Evolutionary conservation across 1,284 basidiomycete species (phyloP), one percentile per base, ranked within the genome.

Genomic region (Austroboletus niveus): DNA sequence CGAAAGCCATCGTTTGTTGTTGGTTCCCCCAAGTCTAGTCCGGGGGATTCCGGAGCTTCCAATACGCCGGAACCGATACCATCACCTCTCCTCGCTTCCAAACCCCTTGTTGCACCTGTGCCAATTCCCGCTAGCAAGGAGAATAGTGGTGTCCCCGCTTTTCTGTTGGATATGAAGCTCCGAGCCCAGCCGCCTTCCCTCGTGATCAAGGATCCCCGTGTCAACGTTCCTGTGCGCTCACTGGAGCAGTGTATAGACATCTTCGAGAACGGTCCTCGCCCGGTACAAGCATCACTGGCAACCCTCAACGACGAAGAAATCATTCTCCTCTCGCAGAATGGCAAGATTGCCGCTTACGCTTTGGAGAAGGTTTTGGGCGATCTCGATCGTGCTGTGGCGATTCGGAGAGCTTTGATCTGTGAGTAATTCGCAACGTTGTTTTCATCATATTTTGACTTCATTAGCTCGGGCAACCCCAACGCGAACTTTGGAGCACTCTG

Each of bases 321-420:
- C 49, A 86, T 99, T 49, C 58, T 94, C 49, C 78, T 99, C 30
- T 84, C 89, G 9, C 92, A 98, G 73, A 88, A 88, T 60, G 94
- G 94, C 47, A 97, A 95, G 81, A 89, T 99, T 58, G 88, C 92
- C 1, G 81, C 92, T 8, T 98, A 99, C 69, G 92, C 93, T 12
- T 74, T 99, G 41, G 96, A 99, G 74, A 99, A 98, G 78, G 82
- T 91, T 43, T 74, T 98, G 34, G 89, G 88, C 12, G 87, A 97
- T 63, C 76, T 89, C 8, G 89, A 93, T 58, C 77, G 96, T 30
- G 95, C 96, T 35, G 96, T 99, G 5, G 73, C 80, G 35, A 81
- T 99, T 54, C 84, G 97, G 44, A 77, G 97, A 48, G 92, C 93
- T 8, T 78, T 99, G 60, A 88, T 99, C 55, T 98, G 90, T 91